Conservation (phyloP, 345 rosid genomes). For the Mallotus nudiflorus region DNA sequence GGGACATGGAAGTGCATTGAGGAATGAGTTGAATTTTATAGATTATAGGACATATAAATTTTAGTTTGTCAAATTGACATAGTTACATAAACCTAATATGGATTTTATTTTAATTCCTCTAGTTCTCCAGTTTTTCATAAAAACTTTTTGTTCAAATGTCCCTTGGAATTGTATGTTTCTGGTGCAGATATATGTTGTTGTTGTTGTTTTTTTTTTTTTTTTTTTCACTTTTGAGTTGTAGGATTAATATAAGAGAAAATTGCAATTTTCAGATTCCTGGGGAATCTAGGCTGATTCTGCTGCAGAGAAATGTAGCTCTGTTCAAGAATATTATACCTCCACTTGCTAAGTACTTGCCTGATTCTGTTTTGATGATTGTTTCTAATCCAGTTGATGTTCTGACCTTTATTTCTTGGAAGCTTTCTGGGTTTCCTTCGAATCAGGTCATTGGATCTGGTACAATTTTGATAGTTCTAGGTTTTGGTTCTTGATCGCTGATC, state of each 20-base stretch:
- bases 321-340: constrained; percentile 67
- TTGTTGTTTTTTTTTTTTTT: too few relatives aligned
- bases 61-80: too few relatives aligned
- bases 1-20: too few relatives aligned
- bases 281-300: constrained; percentile 77
- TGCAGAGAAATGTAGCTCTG: constrained; percentile 79
- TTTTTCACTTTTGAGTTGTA: too few relatives aligned
- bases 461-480: constrained; percentile 87
- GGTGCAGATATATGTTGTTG: too few relatives aligned
- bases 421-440: constrained; percentile 79
- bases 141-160: not conserved
- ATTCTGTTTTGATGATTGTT: constrained; percentile 63
- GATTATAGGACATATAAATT: too few relatives aligned
- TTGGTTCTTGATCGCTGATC: constrained; percentile 83
- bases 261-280: constrained; percentile 76
- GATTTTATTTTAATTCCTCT: too few relatives aligned
- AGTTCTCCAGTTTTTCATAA: not conserved
- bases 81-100: too few relatives aligned
- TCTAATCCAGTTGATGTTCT: constrained; percentile 88
- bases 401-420: constrained; percentile 87
- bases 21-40: too few relatives aligned
- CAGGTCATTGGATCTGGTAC: constrained; percentile 94
- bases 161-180: not conserved
- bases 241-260: too few relatives aligned
- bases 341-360: constrained; percentile 69